Evolutionary conservation across 2,329 filamentous ascomycete genomes (phyloP), one percentile per base, ranked within the genome.

Genomic region (Colletotrichum tanaceti): DNA sequence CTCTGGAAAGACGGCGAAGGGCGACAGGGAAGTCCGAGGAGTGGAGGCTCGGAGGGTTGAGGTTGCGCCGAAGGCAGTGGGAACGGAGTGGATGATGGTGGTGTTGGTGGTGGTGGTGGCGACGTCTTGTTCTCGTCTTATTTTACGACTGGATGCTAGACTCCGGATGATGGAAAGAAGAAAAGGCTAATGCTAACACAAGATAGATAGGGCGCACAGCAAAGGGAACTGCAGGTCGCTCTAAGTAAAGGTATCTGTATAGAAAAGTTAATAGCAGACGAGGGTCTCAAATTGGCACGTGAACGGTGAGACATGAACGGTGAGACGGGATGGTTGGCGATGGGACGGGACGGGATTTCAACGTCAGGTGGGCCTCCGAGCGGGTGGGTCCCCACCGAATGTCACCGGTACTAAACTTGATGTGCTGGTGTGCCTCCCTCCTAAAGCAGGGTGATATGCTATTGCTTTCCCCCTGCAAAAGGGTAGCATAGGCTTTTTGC

Each of bases 311-410:
- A n/a, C n/a, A n/a, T n/a, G n/a, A n/a, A n/a, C n/a, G n/a, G n/a
- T n/a, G 35, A 32, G 22, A 47, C 35, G 14, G 16, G 5, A n/a
- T 43, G 16, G 32, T 60, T 60, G 58, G 38, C 39, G 46, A 60
- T 50, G 44, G 58, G 41, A 32, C n/a, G 28, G 24, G 28, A n/a
- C n/a, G 14, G 46, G n/a, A 22, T 58, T 44, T 46, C 57, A 47
- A 49, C 28, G 32, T 13, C 11, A 35, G 54, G 24, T 38, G 57
- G 44, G 39, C 11, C n/a, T 32, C 22, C 32, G 9, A 24, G 13
- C 32, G 4, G 32, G 28, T 24, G 14, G 18, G n/a, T 14, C 57
- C 57, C 57, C 57, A 59, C 57, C 44, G 18, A 58, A 49, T 38
- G 20, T 54, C 32, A 22, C 16, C 6, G n/a, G 32, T 38, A 10